Evolutionary conservation across 2,329 filamentous ascomycete species (phyloP).

Genomic region (Allantophomopsis lycopodina): DNA sequence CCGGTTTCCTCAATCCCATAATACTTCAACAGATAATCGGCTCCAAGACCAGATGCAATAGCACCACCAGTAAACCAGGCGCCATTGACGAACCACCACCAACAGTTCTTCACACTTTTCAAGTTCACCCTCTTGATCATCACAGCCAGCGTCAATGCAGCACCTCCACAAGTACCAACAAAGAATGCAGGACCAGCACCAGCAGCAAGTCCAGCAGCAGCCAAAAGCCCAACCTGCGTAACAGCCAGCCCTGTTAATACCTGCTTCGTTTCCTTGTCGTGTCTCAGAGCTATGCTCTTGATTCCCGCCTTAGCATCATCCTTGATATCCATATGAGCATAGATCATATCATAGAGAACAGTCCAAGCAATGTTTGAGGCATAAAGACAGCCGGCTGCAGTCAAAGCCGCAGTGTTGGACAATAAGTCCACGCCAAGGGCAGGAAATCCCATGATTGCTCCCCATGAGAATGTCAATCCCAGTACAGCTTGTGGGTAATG

Average conservation of each 20-base stretch:
- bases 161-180: constrained; percentile 51
- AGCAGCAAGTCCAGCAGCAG: constrained; percentile 51
- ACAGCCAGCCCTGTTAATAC: constrained; percentile 58
- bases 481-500: constrained; percentile 79
- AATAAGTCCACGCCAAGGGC: constrained; percentile 69
- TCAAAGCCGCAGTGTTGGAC: constrained; percentile 43
- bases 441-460: constrained; percentile 77
- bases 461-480: constrained; percentile 80
- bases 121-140: constrained; percentile 58
- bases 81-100: constrained; percentile 67
- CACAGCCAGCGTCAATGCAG: constrained; percentile 40
- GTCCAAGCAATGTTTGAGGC: constrained; percentile 76
- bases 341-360: constrained; percentile 83
- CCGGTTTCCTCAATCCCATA: not conserved
- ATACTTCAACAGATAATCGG: constrained; percentile 43
- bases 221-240: constrained; percentile 55
- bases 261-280: constrained; percentile 63
- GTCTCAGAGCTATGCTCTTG: constrained; percentile 74
- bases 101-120: constrained; percentile 52
- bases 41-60: constrained; percentile 42
- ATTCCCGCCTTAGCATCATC: constrained; percentile 79
- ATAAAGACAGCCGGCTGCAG: constrained; percentile 58
- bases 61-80: constrained; percentile 54
- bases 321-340: constrained; percentile 82
- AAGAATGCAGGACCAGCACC: constrained; percentile 61